Percentiles rank a stretch among this genome's conserved stretches.
phyloP scores from a whole-genome alignment of 352 stramenopile species.

The Globisporangium nodosum region DNA sequence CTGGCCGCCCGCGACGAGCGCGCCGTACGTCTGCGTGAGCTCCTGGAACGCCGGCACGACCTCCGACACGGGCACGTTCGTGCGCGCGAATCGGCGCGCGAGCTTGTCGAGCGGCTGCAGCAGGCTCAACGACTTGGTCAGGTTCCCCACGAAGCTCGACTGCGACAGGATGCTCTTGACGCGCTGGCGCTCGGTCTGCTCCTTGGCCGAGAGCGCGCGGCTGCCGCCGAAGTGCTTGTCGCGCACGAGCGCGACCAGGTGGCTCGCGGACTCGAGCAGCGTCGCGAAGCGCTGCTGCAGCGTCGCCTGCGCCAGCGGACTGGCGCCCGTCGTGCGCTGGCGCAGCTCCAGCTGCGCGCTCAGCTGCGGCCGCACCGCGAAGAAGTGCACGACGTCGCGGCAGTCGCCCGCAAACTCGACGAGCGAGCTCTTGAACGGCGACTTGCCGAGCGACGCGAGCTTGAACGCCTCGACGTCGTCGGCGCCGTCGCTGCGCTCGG shows the following conservation, averaged over 20 bases:
- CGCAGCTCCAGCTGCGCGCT: not conserved
- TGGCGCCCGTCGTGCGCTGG: not conserved
- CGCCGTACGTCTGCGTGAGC: not conserved
- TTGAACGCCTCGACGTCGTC: not conserved
- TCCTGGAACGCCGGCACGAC: slow-evolving; percentile 1
- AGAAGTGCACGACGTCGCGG: not conserved
- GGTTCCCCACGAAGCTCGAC: not conserved
- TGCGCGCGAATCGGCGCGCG: not conserved
- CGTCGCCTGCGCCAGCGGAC: not conserved
- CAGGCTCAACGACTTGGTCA: not conserved
- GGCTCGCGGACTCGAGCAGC: not conserved
- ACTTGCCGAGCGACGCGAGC: slow-evolving; percentile 1
- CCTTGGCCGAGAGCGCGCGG: not conserved
- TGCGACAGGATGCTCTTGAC: not conserved
- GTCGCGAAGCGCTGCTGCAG: not conserved
- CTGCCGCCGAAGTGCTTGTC: not conserved
- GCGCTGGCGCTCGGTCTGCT: slow-evolving; percentile 1
- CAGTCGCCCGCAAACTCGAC: not conserved
- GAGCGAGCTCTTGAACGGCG: slow-evolving; percentile 5
- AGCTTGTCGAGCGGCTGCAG: not conserved
- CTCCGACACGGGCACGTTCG: slow-evolving; percentile 2
- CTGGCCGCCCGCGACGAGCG: not conserved
- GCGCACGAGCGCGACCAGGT: not conserved
- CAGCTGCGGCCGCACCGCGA: not conserved
- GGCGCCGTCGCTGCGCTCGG: not conserved